Conservation (phyloP, 495 filamentous ascomycete genomes). For the Talaromyces borbonicus region DNA sequence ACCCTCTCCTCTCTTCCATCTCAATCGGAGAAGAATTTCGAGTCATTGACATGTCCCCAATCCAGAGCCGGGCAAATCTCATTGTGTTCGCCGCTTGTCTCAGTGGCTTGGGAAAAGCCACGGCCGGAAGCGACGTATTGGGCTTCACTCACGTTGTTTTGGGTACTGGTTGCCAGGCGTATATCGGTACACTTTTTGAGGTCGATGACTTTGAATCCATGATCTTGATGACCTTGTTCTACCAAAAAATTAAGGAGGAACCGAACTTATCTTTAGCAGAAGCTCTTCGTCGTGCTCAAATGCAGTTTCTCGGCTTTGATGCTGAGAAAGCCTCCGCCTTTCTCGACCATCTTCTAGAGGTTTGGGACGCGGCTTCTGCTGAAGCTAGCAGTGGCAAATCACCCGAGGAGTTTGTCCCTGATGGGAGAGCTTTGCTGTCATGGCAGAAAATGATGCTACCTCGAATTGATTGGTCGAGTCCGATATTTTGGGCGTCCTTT, state of each 20-base stretch:
- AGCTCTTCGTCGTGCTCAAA: conserved; percentile 13
- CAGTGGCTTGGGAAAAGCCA: conserved; percentile 19
- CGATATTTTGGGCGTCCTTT: conserved; percentile 22
- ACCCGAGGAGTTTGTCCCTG: conserved; percentile 17
- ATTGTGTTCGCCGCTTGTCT: conserved; percentile 23
- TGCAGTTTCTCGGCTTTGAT: conserved; percentile 18
- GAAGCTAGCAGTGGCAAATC: background rate
- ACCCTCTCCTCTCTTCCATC: conserved; percentile 22
- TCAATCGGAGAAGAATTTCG: conserved; percentile 22
- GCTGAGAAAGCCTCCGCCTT: conserved; percentile 11
- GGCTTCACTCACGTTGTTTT: conserved; percentile 23
- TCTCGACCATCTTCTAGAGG: conserved; percentile 15
- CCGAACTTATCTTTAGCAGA: conserved; percentile 12
- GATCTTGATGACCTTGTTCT: conserved; percentile 24
- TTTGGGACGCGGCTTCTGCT: conserved; percentile 6
- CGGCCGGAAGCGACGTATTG: conserved; percentile 18
- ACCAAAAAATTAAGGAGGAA: conserved; percentile 14
- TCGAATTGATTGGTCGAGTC: conserved; percentile 20
- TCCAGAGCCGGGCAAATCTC: conserved; percentile 18
- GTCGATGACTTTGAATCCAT: conserved; percentile 23
- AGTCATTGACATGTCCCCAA: conserved; percentile 19
- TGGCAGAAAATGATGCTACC: conserved; percentile 15
- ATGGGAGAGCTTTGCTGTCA: conserved; percentile 14
- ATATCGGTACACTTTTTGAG: conserved; percentile 22
- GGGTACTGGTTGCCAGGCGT: conserved; percentile 21